Base-by-base conservation (phyloP, 352 stramenopile genomes). In the Globisporangium spinosum region DNA sequence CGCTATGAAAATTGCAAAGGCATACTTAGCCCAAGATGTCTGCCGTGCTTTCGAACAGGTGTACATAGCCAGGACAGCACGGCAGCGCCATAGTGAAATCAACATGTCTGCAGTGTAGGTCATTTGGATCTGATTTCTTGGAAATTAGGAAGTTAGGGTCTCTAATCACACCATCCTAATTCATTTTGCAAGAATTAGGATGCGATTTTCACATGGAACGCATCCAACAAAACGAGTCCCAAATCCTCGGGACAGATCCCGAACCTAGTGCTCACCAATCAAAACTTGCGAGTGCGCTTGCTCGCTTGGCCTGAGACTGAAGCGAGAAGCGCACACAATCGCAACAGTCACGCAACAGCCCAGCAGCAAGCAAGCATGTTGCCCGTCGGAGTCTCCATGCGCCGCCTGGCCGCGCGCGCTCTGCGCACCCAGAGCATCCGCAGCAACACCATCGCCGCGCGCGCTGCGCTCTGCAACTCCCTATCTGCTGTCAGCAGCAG, bases 401-500 rank as follows among this genome's bases (percentile, higher is more conserved):
- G 74, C 25, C 74, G 74, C 66, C 40, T 66, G 13, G 66, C 59
- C 29, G 63, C 62, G 54, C 67, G 62, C 62, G 40, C 67, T 20
- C 62, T 72, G 53, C 62, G 57, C 35, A 40, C 58, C 17, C 58
- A 64, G 38, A 64, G 34, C 7, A 53, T 20, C 25, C 38, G 40
- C 40, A 45, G 13, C 58, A 64, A 20, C 23, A 22, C 56, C 25
- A 40, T 29, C 54, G 12, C 22, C 58, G 58, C 49, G 17, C 62
- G 62, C 43, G 59, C 35, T 51, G 61, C 61, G 61, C 47, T 67
- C 23, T 32, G 51, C 47, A 67, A 35, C 32, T 29, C 54, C n/a
- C 77, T 74, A 43, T 78, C 80, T 23, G 55, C 55, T 13, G 27
- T 17, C 12, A 17, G 8, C 53, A 35, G 63, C 83, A 90, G 70